These are phyloP conservation scores for Heimioporus sp. DNA, from an alignment of 768 basidiomycete species.

Conservation along the genomic window DNA sequence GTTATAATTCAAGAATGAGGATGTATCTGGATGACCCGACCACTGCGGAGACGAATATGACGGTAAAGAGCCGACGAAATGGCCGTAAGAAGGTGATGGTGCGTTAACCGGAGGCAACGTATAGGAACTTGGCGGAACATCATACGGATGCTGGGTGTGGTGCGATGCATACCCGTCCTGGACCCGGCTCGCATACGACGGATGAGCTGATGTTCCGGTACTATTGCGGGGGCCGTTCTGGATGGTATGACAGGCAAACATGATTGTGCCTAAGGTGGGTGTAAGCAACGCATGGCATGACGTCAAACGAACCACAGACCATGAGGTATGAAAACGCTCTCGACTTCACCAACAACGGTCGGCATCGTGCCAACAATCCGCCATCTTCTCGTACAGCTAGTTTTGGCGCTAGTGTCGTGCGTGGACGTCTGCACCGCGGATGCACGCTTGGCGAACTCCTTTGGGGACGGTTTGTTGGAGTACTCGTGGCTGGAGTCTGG, in stretches of 20 bases:
- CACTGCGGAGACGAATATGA: conserved; percentile 29
- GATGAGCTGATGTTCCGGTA: conserved; percentile 17
- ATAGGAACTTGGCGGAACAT: conserved; percentile 27
- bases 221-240: conserved; percentile 24
- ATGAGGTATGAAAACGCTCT: conserved; percentile 90
- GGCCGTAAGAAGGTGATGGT: conserved; percentile 25
- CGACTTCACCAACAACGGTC: conserved; percentile 62
- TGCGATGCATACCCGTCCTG: conserved; percentile 27
- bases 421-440: conserved; percentile 57
- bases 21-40: conserved; percentile 28
- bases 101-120: conserved; percentile 32
- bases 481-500: conserved; percentile 49
- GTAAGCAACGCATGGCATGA: conserved; percentile 32
- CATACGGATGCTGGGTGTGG: conserved; percentile 27
- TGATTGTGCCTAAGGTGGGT: conserved; percentile 30
- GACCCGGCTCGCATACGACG: conserved; percentile 23
- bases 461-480: conserved; percentile 41
- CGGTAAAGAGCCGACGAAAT: conserved; percentile 22
- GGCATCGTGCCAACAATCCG: conserved; percentile 67
- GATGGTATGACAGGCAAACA: conserved; percentile 40
- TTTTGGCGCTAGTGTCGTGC: conserved; percentile 70
- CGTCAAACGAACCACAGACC: conserved; percentile 50
- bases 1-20: conserved; percentile 29
- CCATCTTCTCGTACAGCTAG: conserved; percentile 83
- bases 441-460: conserved; percentile 56